Percentiles rank a stretch among this genome's conserved stretches.
phyloP scores from a whole-genome alignment of 1,284 basidiomycete species.

The Trichosporon asahii region DNA sequence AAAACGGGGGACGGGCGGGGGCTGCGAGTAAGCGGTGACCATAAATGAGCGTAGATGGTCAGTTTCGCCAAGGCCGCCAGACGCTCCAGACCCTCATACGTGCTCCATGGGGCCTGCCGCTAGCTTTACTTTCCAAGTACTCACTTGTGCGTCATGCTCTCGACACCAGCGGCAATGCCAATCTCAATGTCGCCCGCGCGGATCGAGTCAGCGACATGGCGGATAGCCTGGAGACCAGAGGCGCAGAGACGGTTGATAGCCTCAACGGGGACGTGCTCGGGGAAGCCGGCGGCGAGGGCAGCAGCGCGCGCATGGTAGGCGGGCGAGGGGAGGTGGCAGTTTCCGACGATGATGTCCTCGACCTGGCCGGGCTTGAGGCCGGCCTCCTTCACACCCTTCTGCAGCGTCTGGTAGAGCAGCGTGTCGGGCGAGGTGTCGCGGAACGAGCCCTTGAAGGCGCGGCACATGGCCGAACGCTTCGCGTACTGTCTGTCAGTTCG shows the following conservation, averaged over 20 bases:
- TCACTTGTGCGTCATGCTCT: constrained; percentile 66
- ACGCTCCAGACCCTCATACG: no score
- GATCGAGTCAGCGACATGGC: constrained; percentile 69
- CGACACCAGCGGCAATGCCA: constrained; percentile 74
- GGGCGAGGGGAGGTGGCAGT: constrained; percentile 26
- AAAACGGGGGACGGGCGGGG: constrained; percentile 69
- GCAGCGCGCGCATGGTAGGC: constrained; percentile 27
- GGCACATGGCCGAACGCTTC: constrained; percentile 31
- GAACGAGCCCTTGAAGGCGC: constrained; percentile 34
- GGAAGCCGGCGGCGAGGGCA: constrained; percentile 26
- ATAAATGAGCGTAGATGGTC: no score
- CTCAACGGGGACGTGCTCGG: constrained; percentile 64
- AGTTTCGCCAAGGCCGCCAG: no score
- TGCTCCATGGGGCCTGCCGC: no score
- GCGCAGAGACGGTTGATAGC: constrained; percentile 81
- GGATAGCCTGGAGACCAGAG: constrained; percentile 67
- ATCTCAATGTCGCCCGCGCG: constrained; percentile 63
- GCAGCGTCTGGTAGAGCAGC: constrained; percentile 30
- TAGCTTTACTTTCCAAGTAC: no score
- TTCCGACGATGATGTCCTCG: constrained; percentile 58
- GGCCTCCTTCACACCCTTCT: constrained; percentile 28
- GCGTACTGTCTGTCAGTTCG: constrained; percentile 49
- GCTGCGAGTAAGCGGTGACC: constrained; percentile 54
- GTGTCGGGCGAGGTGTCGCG: constrained; percentile 34
- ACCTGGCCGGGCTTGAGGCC: constrained; percentile 28